Base-by-base conservation (phyloP, 1,284 basidiomycete genomes). In the Papiliotrema laurentii region DNA sequence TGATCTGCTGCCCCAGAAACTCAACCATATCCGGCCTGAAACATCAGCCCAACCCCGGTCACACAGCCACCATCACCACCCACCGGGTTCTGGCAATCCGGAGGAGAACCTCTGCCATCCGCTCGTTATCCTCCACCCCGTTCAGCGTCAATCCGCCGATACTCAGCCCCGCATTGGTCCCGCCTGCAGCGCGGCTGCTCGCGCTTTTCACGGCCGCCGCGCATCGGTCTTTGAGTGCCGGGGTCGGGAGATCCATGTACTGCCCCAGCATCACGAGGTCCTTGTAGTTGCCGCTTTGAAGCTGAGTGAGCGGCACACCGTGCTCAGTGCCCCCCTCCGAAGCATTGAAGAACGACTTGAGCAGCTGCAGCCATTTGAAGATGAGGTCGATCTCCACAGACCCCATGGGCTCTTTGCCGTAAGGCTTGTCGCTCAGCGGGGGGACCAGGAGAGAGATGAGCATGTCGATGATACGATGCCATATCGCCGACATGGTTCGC, bases 321-420 rank as follows among this genome's bases (percentile, higher is more conserved):
- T 71, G 64, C 53, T 72, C 71, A 2, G 58, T 46, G 3, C 65
- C 66, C 19, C 57, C 54, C 35, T 73, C 72, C 4, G 53, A 50
- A 9, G 73, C 71, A 51, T 73, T 73, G 61, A 72, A 73, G 57
- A 73, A 75, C 1, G 56, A 45, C 50, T 72, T 73, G 37, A 73
- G 53, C 18, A 68, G 39, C 50, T 69, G 60, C 4, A 72, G 56
- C 71, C 70, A 73, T 48, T 71, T 72, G 67, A 71, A 73, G 11
- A 75, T 62, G 24, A 72, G 54, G 46, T 69, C 68, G 18, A 67
- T 51, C 48, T 75, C 69, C 18, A 47, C 56, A 0, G 59, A 41
- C 0, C 56, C 44, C 0, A 62, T 58, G 3, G 49, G 38, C 4
- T 57, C 50, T 5, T 38, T 47, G 1, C 44, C 47, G 35, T 54